Percentiles rank a stretch among this genome's conserved stretches.
Conservation (phyloP, 2,329 filamentous ascomycete genomes). For the Coniochaeta sp. region DNA sequence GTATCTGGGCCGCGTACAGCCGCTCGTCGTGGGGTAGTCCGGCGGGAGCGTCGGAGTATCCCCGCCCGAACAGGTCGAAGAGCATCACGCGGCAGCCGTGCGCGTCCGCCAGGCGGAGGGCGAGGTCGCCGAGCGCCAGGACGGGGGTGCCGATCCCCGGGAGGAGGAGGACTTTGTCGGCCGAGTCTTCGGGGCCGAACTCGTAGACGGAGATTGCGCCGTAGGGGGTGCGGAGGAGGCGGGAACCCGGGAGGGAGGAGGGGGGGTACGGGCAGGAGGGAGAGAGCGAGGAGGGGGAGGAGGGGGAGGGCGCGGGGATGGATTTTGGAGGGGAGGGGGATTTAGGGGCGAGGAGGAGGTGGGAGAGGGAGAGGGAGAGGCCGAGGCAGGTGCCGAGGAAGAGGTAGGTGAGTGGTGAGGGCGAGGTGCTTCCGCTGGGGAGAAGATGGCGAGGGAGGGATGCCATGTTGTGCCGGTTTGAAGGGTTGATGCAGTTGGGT, state of each 20-base stretch:
- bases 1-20: slow-evolving; percentile 59
- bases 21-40: slow-evolving; percentile 53
- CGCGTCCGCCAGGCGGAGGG: slow-evolving; percentile 50
- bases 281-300: slow-evolving; percentile 23
- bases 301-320: slow-evolving; percentile 35
- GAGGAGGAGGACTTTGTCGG: slow-evolving; percentile 65
- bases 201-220: slow-evolving; percentile 70
- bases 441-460: background rate
- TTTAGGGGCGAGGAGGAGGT: slow-evolving; percentile 2
- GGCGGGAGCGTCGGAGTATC: slow-evolving; percentile 58
- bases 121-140: slow-evolving; percentile 59
- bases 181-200: slow-evolving; percentile 67
- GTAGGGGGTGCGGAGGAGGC: slow-evolving; percentile 63
- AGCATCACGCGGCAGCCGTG: slow-evolving; percentile 69
- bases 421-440: too few species aligned
- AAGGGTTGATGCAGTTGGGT: too few species aligned
- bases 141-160: slow-evolving; percentile 80
- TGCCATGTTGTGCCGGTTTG: background rate
- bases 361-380: background rate
- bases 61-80: slow-evolving; percentile 71
- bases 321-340: slow-evolving; percentile 15
- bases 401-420: background rate
- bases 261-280: slow-evolving; percentile 56
- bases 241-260: slow-evolving; percentile 59
- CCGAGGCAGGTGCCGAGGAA: background rate